phyloP scores from a whole-genome alignment of 768 basidiomycete species.

The Arthromyces matolae region DNA sequence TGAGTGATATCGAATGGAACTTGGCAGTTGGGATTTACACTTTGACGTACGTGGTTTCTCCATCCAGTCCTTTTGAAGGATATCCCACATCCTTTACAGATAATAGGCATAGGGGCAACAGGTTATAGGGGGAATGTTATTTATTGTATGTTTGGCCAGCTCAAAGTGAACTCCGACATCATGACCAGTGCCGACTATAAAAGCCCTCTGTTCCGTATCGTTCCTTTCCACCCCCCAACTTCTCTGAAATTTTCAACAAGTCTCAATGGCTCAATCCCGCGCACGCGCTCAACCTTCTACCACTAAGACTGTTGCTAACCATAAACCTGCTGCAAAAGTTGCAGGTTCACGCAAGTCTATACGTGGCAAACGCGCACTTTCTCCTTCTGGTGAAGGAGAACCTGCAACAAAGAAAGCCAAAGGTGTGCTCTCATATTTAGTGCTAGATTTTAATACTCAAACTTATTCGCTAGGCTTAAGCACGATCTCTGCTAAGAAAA shows the following conservation, averaged over 20 bases:
- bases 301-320: background rate
- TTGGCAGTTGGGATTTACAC: background rate
- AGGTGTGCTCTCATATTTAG: background rate
- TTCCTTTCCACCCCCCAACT: background rate
- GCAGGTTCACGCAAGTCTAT: background rate
- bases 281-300: background rate
- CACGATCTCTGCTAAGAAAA: background rate
- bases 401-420: background rate
- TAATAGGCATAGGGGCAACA: background rate
- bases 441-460: background rate
- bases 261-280: background rate
- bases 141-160: background rate
- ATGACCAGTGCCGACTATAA: background rate
- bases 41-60: constrained; percentile 1
- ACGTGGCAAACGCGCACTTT: no score
- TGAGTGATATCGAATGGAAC: no score
- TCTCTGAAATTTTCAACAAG: background rate
- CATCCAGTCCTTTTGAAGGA: constrained; percentile 5
- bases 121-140: background rate
- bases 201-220: background rate
- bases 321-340: background rate
- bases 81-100: background rate
- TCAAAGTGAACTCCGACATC: background rate
- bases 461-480: background rate
- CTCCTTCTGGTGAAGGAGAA: background rate